Percentiles rank a stretch among this genome's conserved stretches.
phyloP scores from a whole-genome alignment of 495 filamentous ascomycete genomes.

The Penicillium waksmanii region DNA sequence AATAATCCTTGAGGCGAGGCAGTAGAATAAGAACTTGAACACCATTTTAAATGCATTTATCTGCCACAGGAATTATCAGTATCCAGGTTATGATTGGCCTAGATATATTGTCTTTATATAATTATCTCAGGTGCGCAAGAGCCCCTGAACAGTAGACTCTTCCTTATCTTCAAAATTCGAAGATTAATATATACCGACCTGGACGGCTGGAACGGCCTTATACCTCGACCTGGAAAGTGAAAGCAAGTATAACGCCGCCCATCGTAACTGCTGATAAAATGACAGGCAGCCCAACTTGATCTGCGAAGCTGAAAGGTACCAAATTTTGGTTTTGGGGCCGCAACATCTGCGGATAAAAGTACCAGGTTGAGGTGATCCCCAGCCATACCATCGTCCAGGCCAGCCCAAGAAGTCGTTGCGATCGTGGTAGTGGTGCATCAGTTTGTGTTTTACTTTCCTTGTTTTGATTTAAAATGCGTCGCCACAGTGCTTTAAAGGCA shows the following conservation, averaged over 20 bases:
- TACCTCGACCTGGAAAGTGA: conserved; percentile 20
- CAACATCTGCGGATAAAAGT: conserved; percentile 26
- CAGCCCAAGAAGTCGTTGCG: conserved; percentile 19
- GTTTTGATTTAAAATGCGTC: background rate
- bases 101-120: no score
- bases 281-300: conserved; percentile 12
- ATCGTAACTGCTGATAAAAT: conserved; percentile 9
- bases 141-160: no score
- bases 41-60: no score
- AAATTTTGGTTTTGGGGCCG: conserved; percentile 23
- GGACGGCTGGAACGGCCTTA: background rate
- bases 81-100: no score
- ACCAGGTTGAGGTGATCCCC: conserved; percentile 26
- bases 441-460: background rate
- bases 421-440: background rate
- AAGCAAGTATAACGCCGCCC: conserved; percentile 11
- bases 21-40: no score
- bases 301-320: conserved; percentile 23
- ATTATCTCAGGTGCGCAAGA: no score
- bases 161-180: no score
- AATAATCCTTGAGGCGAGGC: no score
- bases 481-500: conserved; percentile 26
- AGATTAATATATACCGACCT: no score
- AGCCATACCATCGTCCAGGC: conserved; percentile 24
- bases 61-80: no score